Percentiles rank a stretch among this genome's conserved stretches.
These are phyloP conservation scores for Neurospora sublineolata DNA, from an alignment of 495 filamentous ascomycete genomes.

Conservation along the genomic window DNA sequence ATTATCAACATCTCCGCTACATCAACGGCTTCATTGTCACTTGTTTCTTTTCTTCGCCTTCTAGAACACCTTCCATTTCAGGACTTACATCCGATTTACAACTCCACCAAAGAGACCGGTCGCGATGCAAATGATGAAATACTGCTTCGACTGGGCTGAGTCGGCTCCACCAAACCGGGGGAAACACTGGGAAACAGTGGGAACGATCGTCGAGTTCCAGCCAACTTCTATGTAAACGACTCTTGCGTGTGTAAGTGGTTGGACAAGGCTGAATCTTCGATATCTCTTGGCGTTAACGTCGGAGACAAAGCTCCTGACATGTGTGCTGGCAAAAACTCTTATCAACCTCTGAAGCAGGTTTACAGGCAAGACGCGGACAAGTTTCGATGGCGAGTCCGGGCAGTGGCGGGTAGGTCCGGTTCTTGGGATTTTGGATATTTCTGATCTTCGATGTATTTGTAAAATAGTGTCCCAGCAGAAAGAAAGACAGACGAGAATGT, in stretches of 20 bases:
- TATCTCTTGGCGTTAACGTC: not conserved
- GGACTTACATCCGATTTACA: not conserved
- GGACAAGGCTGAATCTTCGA: not conserved
- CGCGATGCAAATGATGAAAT: not conserved
- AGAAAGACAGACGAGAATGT: not conserved
- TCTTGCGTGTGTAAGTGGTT: not conserved
- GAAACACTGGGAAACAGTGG: not conserved
- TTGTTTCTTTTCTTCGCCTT: not conserved
- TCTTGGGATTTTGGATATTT: not conserved
- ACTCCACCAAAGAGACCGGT: not conserved
- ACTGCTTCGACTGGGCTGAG: not conserved
- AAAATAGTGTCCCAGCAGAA: not conserved
- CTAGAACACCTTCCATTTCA: not conserved
- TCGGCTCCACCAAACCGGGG: not conserved
- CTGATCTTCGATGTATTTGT: not conserved
- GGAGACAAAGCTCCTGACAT: not conserved
- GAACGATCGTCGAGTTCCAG: not conserved
- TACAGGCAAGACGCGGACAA: not conserved
- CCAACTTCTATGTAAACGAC: not conserved
- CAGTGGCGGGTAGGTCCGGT: not conserved
- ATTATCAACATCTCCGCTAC: not conserved
- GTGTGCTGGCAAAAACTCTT: not conserved
- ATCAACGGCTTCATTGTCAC: not conserved
- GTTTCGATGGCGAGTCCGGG: not conserved
- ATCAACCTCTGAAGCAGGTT: not conserved